Evolutionary conservation across 345 rosid species (phyloP).

Genomic region (Pistacia atlantica): DNA sequence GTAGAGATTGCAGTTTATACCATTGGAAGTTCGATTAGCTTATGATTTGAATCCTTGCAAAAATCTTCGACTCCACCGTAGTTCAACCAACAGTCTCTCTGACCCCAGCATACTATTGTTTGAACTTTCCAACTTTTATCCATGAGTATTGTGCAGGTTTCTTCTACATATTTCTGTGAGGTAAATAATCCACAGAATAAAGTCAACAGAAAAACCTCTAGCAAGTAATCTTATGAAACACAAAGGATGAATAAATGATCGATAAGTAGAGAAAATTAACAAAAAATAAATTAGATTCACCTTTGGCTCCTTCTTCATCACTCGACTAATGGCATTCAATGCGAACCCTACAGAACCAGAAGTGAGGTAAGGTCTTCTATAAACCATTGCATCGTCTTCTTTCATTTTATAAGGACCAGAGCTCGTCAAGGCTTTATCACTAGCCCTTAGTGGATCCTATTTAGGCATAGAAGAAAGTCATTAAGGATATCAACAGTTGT

Average conservation of each 20-base stretch:
- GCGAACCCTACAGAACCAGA: constrained; percentile 96
- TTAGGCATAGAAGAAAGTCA: constrained; percentile 1
- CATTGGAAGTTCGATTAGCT: constrained; percentile 72
- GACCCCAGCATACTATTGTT: constrained; percentile 89
- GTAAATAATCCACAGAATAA: constrained; percentile 15
- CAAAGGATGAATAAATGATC: not conserved
- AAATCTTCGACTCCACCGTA: constrained; percentile 77
- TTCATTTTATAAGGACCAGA: constrained; percentile 93
- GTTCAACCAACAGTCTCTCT: constrained; percentile 83
- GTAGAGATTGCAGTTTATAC: constrained; percentile 31
- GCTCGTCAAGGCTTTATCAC: constrained; percentile 88
- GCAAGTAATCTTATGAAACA: not conserved
- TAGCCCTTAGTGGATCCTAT: constrained; percentile 94
- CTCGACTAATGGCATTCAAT: constrained; percentile 78
- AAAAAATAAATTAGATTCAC: constrained; percentile 30
- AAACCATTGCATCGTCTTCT: constrained; percentile 97
- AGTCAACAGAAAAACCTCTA: constrained; percentile 2
- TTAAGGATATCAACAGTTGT: not conserved
- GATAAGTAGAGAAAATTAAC: not conserved
- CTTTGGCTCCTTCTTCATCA: constrained; percentile 89
- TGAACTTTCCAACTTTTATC: constrained; percentile 70
- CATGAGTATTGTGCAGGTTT: constrained; percentile 52
- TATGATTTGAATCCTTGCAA: constrained; percentile 61
- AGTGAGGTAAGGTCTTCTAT: constrained; percentile 89
- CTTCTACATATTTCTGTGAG: constrained; percentile 69